Conservation (phyloP, 1,284 basidiomycete species). For the Mycena citricolor region DNA sequence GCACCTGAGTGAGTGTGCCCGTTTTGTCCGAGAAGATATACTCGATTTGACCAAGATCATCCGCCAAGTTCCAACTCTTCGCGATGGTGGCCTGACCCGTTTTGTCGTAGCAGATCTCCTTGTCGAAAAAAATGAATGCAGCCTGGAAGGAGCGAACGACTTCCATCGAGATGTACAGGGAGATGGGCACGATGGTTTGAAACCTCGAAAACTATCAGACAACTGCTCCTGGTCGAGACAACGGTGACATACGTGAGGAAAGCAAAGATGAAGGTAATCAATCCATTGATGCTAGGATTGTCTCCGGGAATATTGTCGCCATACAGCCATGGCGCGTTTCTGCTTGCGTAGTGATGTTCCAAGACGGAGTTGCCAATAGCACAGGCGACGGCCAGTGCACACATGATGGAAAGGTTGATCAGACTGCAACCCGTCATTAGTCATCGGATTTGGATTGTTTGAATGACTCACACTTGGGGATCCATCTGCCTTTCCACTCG, state of each 20-base stretch:
- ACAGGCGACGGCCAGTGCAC: conserved; percentile 80
- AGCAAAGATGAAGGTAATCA: conserved; percentile 88
- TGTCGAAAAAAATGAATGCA: conserved; percentile 91
- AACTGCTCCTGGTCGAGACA: conserved; percentile 1
- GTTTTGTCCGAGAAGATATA: conserved; percentile 99
- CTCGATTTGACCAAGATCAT: conserved; percentile 94
- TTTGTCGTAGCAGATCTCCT: conserved; percentile 84
- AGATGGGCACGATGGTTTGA: conserved; percentile 95
- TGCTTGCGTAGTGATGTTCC: conserved; percentile 69
- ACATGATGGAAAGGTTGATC: conserved; percentile 82
- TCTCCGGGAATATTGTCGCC: conserved; percentile 67
- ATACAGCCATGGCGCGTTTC: conserved; percentile 82
- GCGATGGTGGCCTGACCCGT: conserved; percentile 79
- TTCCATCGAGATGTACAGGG: conserved; percentile 96
- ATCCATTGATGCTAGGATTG: conserved; percentile 89
- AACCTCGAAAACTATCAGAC: conserved; percentile 43
- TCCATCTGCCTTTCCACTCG: conserved; percentile 96
- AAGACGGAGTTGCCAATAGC: conserved; percentile 84
- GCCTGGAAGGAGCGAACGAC: conserved; percentile 86
- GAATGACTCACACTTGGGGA: conserved; percentile 79
- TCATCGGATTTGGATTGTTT: conserved; percentile 9
- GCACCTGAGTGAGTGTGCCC: conserved; percentile 87
- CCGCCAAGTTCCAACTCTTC: conserved; percentile 94
- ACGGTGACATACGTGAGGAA: conserved; percentile 76
- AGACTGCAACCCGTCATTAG: conserved; percentile 65